Percentiles rank a stretch among this genome's conserved stretches.
Conservation (phyloP, 1,139 yeast genomes). For the Blastobotrys arbuscula region DNA sequence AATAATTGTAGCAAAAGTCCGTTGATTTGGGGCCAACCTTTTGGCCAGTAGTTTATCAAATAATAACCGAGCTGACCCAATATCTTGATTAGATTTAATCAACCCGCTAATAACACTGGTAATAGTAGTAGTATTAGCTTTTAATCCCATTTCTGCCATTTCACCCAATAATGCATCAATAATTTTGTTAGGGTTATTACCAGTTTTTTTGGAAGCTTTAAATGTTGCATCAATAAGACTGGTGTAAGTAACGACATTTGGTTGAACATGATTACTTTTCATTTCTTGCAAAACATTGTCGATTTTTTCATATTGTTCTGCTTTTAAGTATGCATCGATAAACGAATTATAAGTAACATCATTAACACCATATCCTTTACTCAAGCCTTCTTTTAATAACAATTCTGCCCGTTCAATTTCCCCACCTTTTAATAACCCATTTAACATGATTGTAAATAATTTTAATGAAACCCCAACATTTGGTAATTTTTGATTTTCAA, state of each 20-base stretch:
- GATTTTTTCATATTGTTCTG: constrained; percentile 35
- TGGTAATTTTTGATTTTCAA: constrained; percentile 20
- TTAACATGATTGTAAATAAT: constrained; percentile 33
- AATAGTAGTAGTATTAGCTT: constrained; percentile 47
- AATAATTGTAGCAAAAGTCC: constrained; percentile 52
- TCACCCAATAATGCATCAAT: constrained; percentile 40
- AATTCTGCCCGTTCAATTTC: constrained; percentile 29
- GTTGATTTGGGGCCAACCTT: constrained; percentile 35
- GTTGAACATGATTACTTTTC: constrained; percentile 40
- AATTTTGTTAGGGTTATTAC: constrained; percentile 42
- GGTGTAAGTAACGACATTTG: constrained; percentile 65
- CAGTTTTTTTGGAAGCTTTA: constrained; percentile 42
- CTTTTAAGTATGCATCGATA: constrained; percentile 32
- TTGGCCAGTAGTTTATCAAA: constrained; percentile 41
- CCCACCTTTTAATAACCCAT: constrained; percentile 29
- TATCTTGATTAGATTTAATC: constrained; percentile 43
- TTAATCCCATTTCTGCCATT: constrained; percentile 41
- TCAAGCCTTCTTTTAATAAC: constrained; percentile 31
- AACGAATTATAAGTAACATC: constrained; percentile 40
- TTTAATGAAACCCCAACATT: constrained; percentile 24
- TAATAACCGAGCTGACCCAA: constrained; percentile 49
- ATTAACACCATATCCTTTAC: constrained; percentile 33
- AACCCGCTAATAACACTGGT: constrained; percentile 56
- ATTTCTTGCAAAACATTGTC: constrained; percentile 35
- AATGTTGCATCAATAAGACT: constrained; percentile 53